Evolutionary conservation across 176 grass and related monocot species (phyloP).

Genomic region (Zizania latifolia): DNA sequence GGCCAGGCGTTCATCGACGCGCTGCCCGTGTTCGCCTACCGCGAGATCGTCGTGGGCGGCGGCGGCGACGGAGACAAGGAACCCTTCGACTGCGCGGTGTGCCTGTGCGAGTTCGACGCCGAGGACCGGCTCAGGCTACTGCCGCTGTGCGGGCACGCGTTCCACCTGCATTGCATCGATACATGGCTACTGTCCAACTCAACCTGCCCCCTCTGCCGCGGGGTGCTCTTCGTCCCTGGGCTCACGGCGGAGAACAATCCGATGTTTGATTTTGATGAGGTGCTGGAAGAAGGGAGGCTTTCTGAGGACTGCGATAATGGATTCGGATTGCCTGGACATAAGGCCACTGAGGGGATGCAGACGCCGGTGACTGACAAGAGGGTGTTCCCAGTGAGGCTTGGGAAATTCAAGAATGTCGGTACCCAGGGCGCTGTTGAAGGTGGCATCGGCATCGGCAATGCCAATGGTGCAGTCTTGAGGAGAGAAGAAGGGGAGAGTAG

Average conservation of each 20-base stretch:
- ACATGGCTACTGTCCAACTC: conserved; percentile 97
- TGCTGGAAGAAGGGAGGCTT: conserved; percentile 39
- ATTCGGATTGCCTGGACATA: conserved; percentile 14
- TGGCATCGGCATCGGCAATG: background rate
- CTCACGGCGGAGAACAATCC: conserved; percentile 36
- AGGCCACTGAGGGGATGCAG: conserved; percentile 18
- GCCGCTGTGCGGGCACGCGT: conserved; percentile 79
- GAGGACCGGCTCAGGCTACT: conserved; percentile 72
- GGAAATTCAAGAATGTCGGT: conserved; percentile 69
- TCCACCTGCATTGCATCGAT: conserved; percentile 84
- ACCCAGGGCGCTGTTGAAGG: conserved; percentile 12
- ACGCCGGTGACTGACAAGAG: conserved; percentile 38
- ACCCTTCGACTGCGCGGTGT: conserved; percentile 91
- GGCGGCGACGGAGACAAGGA: conserved; percentile 60
- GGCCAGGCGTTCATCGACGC: conserved; percentile 86
- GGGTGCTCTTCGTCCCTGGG: conserved; percentile 46
- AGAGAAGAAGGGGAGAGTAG: conserved; percentile 52
- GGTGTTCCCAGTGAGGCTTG: conserved; percentile 72
- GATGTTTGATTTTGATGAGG: conserved; percentile 52
- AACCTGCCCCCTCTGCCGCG: conserved; percentile 83
- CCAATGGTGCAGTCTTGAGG: background rate
- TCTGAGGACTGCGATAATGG: conserved; percentile 28
- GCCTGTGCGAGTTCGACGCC: conserved; percentile 71
- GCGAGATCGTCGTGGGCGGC: conserved; percentile 55
- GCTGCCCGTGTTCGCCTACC: conserved; percentile 82